Evolutionary conservation across 495 filamentous ascomycete species (phyloP), one percentile per base, ranked within the genome.

Genomic region (Bombardia bombarda): DNA sequence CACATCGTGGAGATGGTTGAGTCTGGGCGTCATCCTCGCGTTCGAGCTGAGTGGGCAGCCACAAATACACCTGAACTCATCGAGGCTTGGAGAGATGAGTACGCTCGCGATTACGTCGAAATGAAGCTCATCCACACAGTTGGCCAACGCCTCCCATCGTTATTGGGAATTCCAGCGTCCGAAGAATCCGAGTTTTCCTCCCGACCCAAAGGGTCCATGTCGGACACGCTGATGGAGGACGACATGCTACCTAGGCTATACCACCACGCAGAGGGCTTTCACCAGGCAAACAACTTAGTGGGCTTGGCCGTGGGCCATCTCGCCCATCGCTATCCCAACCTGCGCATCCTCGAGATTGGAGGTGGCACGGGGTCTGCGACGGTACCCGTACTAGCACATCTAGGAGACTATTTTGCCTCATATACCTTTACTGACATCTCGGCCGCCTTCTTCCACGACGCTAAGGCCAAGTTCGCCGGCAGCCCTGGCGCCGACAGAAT

Each of bases 381-480:
- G 14, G 25, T 30, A 4, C 13, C 38, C 32, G 14, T 33, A n/a
- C 30, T 33, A 14, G 32, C 9, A 33, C 14, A 33, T 33, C 32
- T 33, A 5, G 32, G 32, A 5, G 32, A 33, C 14, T 12, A 33
- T 6, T 33, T 33, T 14, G 30, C 26, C 3, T 32, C 26, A 4
- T 78, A 77, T 42, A 74, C 68, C 1, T 77, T 47, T 45, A 73
- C 74, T 4, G 66, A 78, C 40, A 62, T 72, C 9, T 61, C 65
- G 3, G 20, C 52, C 2, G 59, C 41, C 9, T 66, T 65, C 45
- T 69, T 78, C 34, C 32, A 14, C 8, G 32, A 33, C 9, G 32
- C 32, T 7, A 7, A 33, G 32, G 6, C 32, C 5, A 33, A 33
- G 16, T 33, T 33, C 14, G 32, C 8, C 14, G 32, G 32, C 14